phyloP scores from a whole-genome alignment of 139 green algal species.

The Desmodesmus armatus region DNA sequence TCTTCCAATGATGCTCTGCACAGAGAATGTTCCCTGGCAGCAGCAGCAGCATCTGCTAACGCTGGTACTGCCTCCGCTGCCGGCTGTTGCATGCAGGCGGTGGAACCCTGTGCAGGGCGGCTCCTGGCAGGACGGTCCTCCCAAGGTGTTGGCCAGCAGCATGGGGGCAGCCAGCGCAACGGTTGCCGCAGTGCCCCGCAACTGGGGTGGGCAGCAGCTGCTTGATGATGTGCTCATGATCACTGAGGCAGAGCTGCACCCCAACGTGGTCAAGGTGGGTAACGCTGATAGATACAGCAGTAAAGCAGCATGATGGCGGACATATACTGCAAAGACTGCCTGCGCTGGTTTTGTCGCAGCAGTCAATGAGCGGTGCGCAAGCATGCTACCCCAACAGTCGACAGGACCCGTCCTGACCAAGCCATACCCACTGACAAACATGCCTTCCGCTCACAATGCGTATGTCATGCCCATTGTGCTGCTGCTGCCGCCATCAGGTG shows the following conservation, averaged over 20 bases:
- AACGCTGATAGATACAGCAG: too few relatives aligned
- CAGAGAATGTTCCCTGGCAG: background rate
- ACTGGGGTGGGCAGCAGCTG: slow-evolving; percentile 43
- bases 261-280: slow-evolving; percentile 19
- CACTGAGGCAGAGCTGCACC: background rate
- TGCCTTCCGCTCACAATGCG: background rate
- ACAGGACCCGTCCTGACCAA: too few relatives aligned
- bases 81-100: too few relatives aligned
- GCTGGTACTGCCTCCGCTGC: background rate
- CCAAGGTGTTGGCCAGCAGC: slow-evolving; percentile 14
- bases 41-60: too few relatives aligned
- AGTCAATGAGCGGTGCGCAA: too few relatives aligned
- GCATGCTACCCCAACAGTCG: too few relatives aligned
- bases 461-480: background rate
- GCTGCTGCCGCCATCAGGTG: background rate
- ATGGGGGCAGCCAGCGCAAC: background rate
- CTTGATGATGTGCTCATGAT: slow-evolving; percentile 38
- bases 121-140: slow-evolving; percentile 28
- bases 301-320: too few relatives aligned
- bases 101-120: slow-evolving; percentile 31
- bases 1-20: background rate
- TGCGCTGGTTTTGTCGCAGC: too few relatives aligned
- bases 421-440: too few relatives aligned
- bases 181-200: slow-evolving; percentile 6
- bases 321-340: too few relatives aligned